Base-by-base conservation (phyloP, 129 eudicot genomes). In the Chrysanthemum seticuspe region DNA sequence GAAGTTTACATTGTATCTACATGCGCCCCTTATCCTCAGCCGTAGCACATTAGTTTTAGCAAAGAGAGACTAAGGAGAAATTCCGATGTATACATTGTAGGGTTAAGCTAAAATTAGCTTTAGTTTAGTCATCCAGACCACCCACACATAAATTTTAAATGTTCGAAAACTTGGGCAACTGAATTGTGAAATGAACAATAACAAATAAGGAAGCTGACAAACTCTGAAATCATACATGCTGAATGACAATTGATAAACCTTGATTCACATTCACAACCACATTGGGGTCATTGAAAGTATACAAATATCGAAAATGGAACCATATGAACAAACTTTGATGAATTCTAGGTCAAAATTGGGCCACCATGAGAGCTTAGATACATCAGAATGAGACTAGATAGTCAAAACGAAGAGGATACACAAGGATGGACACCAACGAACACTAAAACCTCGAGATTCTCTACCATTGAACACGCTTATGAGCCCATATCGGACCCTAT, bases 291-390 rank as follows among this genome's bases (percentile, higher is more conserved):
- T 59, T 3, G 3, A 27, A 47, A 21, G 31, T 45, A 14, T 21
- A 21, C n/a, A 75, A 63, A 12, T 62, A 65, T 65, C 65, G 13
- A 74, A 74, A 58, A 59, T 61, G 5, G 50, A 47, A 67, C 50
- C 47, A 62, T 61, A 71, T 78, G 53, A 55, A 64, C 68, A 78
- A 62, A 63, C 31, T 63, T 48, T 48, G 63, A 63, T 40, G 77
- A 71, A 71, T 58, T 78, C 61, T 64, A 64, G 77, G 82, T 78
- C 77, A 78, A 78, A 78, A 78, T 65, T 71, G 77, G 81, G 77
- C 77, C 82, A 71, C 72, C 82, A 70, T 70, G 59, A 78, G 59
- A 67, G 60, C 25, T 67, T 67, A 73, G 27, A 47, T 60, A 73
- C 76, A 75, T 14, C 36, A 57, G 74, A 67, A 55, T 19, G 27